Percentiles rank a stretch among this genome's conserved stretches.
Evolutionary conservation across 2,329 filamentous ascomycete genomes (phyloP).

Genomic region (Acarospora socialis): DNA sequence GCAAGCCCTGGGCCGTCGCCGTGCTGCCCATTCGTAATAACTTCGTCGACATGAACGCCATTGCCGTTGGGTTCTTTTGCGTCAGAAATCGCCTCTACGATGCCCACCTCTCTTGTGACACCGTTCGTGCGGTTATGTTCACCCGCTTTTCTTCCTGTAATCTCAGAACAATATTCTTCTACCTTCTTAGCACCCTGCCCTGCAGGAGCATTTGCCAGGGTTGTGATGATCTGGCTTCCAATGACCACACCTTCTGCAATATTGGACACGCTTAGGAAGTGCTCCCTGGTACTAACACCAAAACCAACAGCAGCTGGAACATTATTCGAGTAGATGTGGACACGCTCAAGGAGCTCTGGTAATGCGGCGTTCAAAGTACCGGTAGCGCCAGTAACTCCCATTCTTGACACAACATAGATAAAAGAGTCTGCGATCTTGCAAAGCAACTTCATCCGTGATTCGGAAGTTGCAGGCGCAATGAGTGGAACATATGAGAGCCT

Average conservation of each 20-base stretch:
- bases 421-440: constrained; percentile 97
- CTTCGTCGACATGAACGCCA: constrained; percentile 51
- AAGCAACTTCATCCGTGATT: constrained; percentile 83
- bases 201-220: constrained; percentile 52
- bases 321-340: constrained; percentile 85
- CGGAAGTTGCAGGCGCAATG: constrained; percentile 86
- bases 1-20: constrained; percentile 53
- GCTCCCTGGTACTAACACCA: constrained; percentile 86
- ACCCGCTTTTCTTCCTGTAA: constrained; percentile 43
- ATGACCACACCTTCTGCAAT: constrained; percentile 92
- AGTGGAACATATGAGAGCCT: constrained; percentile 92
- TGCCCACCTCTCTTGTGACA: constrained; percentile 51
- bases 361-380: constrained; percentile 70
- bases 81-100: constrained; percentile 52
- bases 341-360: constrained; percentile 65
- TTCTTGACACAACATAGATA: constrained; percentile 94
- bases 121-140: constrained; percentile 24
- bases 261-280: constrained; percentile 72
- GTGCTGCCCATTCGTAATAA: constrained; percentile 45
- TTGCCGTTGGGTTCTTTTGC: constrained; percentile 45
- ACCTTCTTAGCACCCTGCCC: constrained; percentile 58
- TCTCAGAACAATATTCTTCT: constrained; percentile 70
- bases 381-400: constrained; percentile 88
- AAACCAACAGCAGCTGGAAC: constrained; percentile 88
- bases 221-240: constrained; percentile 85